A percentile compares a stretch with the other conserved stretches of the same genome.
Conservation (phyloP, 2,329 filamentous ascomycete species). For the Cercospora nicotianae region DNA sequence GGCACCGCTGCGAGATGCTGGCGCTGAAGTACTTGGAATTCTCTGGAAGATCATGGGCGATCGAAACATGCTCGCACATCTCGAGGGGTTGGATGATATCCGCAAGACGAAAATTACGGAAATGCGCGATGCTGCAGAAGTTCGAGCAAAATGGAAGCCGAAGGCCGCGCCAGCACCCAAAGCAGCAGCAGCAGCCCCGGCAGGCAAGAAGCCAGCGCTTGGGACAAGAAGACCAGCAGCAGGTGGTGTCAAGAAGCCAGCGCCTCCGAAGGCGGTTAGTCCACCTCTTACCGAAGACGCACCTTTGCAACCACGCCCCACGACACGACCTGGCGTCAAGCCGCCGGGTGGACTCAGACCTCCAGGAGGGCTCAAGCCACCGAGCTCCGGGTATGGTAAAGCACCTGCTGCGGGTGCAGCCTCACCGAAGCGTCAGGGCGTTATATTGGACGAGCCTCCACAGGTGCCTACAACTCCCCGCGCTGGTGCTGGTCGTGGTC, state of each 20-base stretch:
- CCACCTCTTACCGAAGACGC: conserved; percentile 49
- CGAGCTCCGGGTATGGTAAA: conserved; percentile 40
- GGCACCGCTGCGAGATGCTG: conserved; percentile 80
- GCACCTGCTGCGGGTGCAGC: conserved; percentile 33
- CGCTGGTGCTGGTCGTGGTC: conserved; percentile 61
- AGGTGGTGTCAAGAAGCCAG: conserved; percentile 50
- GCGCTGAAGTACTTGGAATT: conserved; percentile 88
- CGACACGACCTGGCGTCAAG: conserved; percentile 53
- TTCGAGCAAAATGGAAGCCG: conserved; percentile 88
- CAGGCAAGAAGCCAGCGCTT: conserved; percentile 54
- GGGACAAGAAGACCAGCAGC: conserved; percentile 47
- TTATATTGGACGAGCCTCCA: conserved; percentile 33
- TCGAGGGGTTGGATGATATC: conserved; percentile 93
- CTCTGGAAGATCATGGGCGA: conserved; percentile 99
- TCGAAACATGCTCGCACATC: conserved; percentile 85
- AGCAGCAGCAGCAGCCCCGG: conserved; percentile 53
- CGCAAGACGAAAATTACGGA: conserved; percentile 95
- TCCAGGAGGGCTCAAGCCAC: conserved; percentile 37
- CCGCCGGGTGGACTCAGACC: conserved; percentile 32
- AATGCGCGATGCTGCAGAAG: conserved; percentile 76
- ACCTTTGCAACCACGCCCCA: conserved; percentile 60
- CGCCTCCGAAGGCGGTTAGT: conserved; percentile 42
- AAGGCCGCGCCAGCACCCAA: conserved; percentile 68
- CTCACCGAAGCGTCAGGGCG: conserved; percentile 36
- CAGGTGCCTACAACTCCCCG: conserved; percentile 39